phyloP scores from a whole-genome alignment of 192 early-diverging fungal genomes.

The Umbelopsis sp. region DNA sequence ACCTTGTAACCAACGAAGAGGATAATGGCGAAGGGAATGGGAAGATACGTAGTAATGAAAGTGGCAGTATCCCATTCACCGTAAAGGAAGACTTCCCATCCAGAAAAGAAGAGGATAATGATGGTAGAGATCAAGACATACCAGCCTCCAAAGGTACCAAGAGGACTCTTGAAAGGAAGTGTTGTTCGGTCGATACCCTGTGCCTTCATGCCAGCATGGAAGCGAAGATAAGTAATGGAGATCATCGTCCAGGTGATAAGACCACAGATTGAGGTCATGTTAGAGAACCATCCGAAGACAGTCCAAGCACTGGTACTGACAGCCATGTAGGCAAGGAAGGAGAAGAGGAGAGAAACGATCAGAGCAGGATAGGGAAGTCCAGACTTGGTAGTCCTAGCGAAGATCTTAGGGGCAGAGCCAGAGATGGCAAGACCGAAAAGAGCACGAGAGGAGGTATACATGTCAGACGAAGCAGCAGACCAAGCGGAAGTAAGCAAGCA shows the following conservation, averaged over 20 bases:
- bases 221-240: constrained; percentile 72
- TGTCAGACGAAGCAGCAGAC: constrained; percentile 61
- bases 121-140: constrained; percentile 53
- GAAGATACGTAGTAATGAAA: constrained; percentile 63
- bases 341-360: constrained; percentile 24
- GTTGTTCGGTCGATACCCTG: constrained; percentile 55
- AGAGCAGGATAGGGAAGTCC: constrained; percentile 58
- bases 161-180: constrained; percentile 66
- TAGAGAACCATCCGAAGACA: constrained; percentile 62
- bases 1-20: constrained; percentile 61
- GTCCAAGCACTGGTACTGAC: constrained; percentile 18
- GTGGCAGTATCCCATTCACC: constrained; percentile 40
- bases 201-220: constrained; percentile 65
- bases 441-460: constrained; percentile 60
- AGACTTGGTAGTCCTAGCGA: constrained; percentile 33
- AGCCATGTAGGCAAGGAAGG: constrained; percentile 31
- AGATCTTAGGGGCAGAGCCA: constrained; percentile 51
- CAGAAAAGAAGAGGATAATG: constrained; percentile 58
- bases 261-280: constrained; percentile 65
- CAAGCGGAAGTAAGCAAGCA: constrained; percentile 56
- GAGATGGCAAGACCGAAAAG: constrained; percentile 54
- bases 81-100: constrained; percentile 50
- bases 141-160: constrained; percentile 65
- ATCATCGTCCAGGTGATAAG: constrained; percentile 80
- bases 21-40: constrained; percentile 57